Evolutionary conservation across 257 asterid genomes (phyloP).

Genomic region (Osmanthus fragrans): DNA sequence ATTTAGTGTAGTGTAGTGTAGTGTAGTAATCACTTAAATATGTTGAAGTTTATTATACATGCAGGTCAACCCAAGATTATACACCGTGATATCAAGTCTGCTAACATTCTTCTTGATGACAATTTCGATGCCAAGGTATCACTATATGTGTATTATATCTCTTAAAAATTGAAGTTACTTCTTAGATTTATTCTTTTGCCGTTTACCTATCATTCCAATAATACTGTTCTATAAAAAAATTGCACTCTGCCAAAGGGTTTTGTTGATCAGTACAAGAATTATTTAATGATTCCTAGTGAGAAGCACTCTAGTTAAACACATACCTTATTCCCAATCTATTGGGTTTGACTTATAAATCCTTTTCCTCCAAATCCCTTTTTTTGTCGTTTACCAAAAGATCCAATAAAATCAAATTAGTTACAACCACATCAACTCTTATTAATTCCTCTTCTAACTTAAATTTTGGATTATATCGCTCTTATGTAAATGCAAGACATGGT

Average conservation of each 20-base stretch:
- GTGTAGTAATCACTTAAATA: constrained; percentile 1
- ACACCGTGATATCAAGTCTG: constrained; percentile 87
- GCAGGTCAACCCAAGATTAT: constrained; percentile 88
- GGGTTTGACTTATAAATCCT: background rate
- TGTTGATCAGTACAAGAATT: background rate
- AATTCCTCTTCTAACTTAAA: no score
- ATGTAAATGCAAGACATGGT: background rate
- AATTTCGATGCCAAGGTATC: constrained; percentile 82
- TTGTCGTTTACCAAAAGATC: background rate
- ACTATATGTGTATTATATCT: background rate
- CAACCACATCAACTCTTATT: background rate
- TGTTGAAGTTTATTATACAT: constrained; percentile 21
- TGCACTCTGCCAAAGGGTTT: background rate
- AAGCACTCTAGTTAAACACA: background rate
- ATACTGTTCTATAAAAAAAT: background rate
- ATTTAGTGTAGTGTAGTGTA: background rate
- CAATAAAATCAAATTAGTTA: background rate
- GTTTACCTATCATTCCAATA: constrained; percentile 3
- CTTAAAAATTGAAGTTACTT: background rate
- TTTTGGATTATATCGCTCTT: background rate
- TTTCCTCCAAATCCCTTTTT: background rate
- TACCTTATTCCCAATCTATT: background rate
- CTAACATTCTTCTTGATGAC: constrained; percentile 79
- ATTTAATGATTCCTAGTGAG: background rate
- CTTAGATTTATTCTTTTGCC: background rate